Evolutionary conservation across 805 yeast genomes (phyloP), one percentile per base, ranked within the genome.

Genomic region (Torulaspora delbrueckii): DNA sequence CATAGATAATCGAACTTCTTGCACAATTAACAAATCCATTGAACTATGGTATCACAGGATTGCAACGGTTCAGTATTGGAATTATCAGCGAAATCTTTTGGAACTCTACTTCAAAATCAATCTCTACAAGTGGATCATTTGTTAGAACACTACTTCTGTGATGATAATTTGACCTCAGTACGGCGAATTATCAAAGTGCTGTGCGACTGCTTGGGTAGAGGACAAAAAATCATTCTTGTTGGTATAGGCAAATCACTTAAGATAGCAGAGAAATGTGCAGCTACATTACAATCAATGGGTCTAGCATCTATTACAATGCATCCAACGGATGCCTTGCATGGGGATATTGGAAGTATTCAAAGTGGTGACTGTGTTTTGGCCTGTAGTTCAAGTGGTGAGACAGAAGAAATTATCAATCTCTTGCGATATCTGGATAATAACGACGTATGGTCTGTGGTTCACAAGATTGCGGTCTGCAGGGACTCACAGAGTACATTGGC

Each of bases 321-420:
- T 59, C 96, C 96, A 0, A 69, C 86, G 3, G 96, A 88, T 50
- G 96, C 96, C 0, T 68, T 89, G 14, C 96, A 88, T 62, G 96
- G 96, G 5, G 96, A 88, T 62, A 72, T 88, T 55, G 96, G 96
- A 2, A 66, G 82, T 31, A 66, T 89, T 41, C 77, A 75, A 22
- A 74, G 73, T 13, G 68, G 73, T 19, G 74, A 74, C 47, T 86
- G 84, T 52, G 68, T 77, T 26, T 50, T 88, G 42, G 63, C 89
- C 2, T 68, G 86, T 56, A 77, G 88, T 30, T 79, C 90, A 0
- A 84, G 91, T 25, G 96, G 96, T 1, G 82, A 81, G 55, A 84
- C 96, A 0, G 86, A 89, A 0, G 96, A 88, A 60, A 72, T 89
- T 30, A 46, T 79, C 10, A 58, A 71, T 51, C 54, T 68, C 23